A percentile compares a stretch with the other conserved stretches of the same genome.
phyloP scores from a whole-genome alignment of 2,329 filamentous ascomycete genomes.

The Aspergillus cejpii region DNA sequence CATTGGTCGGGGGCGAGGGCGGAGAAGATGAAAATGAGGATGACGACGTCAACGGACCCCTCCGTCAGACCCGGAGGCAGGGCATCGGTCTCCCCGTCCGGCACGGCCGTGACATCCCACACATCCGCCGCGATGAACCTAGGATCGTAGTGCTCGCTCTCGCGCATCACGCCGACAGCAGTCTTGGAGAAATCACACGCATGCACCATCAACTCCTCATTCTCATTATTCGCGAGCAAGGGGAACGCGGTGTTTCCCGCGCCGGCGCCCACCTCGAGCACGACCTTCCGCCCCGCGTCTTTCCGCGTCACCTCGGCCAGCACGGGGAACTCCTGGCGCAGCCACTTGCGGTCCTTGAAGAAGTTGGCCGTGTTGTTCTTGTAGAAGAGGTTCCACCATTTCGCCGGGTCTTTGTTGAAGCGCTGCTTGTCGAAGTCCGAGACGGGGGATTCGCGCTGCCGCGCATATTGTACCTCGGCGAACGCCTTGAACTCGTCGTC shows the following conservation, averaged over 20 bases:
- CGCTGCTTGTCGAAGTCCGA: slow-evolving; percentile 86
- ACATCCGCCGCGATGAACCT: slow-evolving; percentile 77
- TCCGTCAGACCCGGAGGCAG: slow-evolving; percentile 71
- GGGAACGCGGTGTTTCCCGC: slow-evolving; percentile 97
- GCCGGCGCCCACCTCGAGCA: slow-evolving; percentile 89
- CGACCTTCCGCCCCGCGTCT: slow-evolving; percentile 60
- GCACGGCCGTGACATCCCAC: slow-evolving; percentile 75
- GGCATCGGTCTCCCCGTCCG: slow-evolving; percentile 40
- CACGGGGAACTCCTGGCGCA: slow-evolving; percentile 90
- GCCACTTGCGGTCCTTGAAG: slow-evolving; percentile 98
- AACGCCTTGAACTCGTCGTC: slow-evolving; percentile 83
- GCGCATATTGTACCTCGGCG: slow-evolving; percentile 72
- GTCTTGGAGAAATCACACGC: slow-evolving; percentile 96
- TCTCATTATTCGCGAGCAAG: slow-evolving; percentile 75
- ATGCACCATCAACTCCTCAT: slow-evolving; percentile 73
- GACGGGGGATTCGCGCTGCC: slow-evolving; percentile 79
- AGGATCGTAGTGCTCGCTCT: slow-evolving; percentile 66
- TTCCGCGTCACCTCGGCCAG: slow-evolving; percentile 67
- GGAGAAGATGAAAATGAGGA: slow-evolving; percentile 97
- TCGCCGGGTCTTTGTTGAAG: slow-evolving; percentile 84
- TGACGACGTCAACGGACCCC: slow-evolving; percentile 78
- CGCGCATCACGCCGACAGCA: slow-evolving; percentile 86
- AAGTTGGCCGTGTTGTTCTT: slow-evolving; percentile 96
- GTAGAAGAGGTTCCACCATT: slow-evolving; percentile 98
- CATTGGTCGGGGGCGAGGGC: slow-evolving; percentile 81